Conservation (phyloP, 495 filamentous ascomycete genomes). For the Aspergillus sclerotiicarbonarius region DNA sequence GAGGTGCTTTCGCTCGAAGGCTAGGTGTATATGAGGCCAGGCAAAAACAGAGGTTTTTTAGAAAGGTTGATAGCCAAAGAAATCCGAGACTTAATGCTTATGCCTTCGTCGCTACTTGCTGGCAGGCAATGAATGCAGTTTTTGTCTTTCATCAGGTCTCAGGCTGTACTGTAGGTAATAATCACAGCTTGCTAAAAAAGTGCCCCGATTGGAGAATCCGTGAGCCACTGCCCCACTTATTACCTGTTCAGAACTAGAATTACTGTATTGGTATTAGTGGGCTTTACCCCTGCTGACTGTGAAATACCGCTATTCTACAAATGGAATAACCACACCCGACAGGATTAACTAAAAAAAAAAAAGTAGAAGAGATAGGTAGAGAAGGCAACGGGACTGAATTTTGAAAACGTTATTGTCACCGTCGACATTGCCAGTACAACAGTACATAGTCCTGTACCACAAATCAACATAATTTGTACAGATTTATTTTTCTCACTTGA, state of each 20-base stretch:
- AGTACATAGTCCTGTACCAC: background rate
- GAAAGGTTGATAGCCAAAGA: too few relatives aligned
- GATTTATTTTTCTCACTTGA: background rate
- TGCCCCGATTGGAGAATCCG: too few relatives aligned
- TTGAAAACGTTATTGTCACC: background rate
- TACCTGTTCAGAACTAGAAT: too few relatives aligned
- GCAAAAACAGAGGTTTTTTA: background rate
- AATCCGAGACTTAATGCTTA: too few relatives aligned
- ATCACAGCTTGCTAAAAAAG: too few relatives aligned
- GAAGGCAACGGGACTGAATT: background rate
- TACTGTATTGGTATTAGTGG: too few relatives aligned
- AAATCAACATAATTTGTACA: background rate
- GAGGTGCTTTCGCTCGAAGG: background rate
- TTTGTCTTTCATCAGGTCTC: too few relatives aligned
- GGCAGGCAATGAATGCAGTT: too few relatives aligned
- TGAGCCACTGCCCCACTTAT: too few relatives aligned
- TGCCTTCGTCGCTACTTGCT: too few relatives aligned
- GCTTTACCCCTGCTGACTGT: background rate
- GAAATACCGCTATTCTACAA: background rate
- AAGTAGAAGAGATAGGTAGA: background rate
- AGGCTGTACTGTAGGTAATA: too few relatives aligned
- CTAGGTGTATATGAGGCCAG: background rate
- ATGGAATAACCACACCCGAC: background rate
- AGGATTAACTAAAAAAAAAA: constrained; percentile 4
- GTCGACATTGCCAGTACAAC: background rate